Base-by-base conservation (phyloP, 768 basidiomycete species). In the Pulveroboletus ravenelii region DNA sequence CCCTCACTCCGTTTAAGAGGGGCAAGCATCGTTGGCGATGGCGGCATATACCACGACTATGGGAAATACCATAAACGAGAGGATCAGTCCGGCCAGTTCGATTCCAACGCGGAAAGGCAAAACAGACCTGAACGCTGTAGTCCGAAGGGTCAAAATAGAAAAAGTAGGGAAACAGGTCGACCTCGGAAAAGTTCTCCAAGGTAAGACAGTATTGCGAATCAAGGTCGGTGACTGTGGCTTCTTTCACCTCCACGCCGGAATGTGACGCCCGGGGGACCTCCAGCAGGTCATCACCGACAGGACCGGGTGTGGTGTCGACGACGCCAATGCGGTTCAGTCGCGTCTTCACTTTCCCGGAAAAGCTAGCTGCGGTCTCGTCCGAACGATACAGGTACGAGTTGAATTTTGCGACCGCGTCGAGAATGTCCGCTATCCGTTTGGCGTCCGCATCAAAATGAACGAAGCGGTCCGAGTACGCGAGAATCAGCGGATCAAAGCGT, bases 71-170 rank as follows among this genome's bases (percentile, higher is more conserved):
- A 7, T 34, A 0, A 14, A 5, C 12, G 27, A 5, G 34, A 10
- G 13, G 32, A 36, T 57, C 2, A 36, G 34, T 40, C 30, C 7
- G 23, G 8, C 14, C 41, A 20, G 5, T 23, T 23, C 23, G 23
- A 23, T 23, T 23, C 23, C 23, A 23, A 23, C 23, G 5, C 23
- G n/a, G 5, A 23, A 38, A 41, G 10, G 10, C 0, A 8, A 8
- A 59, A 23, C 50, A 27, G 5, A 62, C 60, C 9, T 56, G 45
- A 9, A 62, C 6, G 20, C 51, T 39, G 9, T 62, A 62, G 37
- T 62, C 61, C 4, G 50, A 56, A 9, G 60, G 60, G 12, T 62
- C 60, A 20, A 61, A 59, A 23, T 23, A 23, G 51, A 62, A 61
- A n/a, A 61, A 23, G 48, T 62, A 61, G 15, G 61, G 61, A 13